Evolutionary conservation across 139 green algal genomes (phyloP).

Genomic region (Chlorella sp.): DNA sequence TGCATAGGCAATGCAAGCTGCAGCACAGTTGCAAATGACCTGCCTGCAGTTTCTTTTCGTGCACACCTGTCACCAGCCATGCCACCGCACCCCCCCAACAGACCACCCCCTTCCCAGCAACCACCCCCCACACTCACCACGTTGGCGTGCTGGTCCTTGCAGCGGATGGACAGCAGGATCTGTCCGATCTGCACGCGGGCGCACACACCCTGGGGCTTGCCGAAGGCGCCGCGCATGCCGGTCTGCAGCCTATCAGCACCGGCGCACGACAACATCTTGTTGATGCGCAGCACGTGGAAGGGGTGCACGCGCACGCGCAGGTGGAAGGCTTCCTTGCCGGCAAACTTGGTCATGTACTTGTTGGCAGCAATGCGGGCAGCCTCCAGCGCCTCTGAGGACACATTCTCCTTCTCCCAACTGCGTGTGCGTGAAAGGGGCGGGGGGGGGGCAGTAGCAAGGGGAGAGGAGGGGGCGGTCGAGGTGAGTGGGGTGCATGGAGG

Average conservation of each 20-base stretch:
- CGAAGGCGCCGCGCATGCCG: conserved; percentile 97
- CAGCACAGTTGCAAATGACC: too few relatives aligned
- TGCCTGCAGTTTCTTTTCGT: too few relatives aligned
- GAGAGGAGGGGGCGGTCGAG: too few relatives aligned
- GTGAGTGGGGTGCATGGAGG: too few relatives aligned
- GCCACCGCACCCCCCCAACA: too few relatives aligned
- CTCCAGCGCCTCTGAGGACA: conserved; percentile 86
- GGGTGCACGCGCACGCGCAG: conserved; percentile 96
- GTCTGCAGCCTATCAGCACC: conserved; percentile 98
- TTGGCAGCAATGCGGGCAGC: conserved; percentile 97
- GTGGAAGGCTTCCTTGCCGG: conserved; percentile 98
- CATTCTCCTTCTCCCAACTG: conserved; percentile 86
- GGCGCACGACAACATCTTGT: conserved; percentile 99
- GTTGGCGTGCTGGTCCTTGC: conserved; percentile 75
- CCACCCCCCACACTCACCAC: conserved; percentile 5
- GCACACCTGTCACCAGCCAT: too few relatives aligned
- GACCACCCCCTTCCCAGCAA: too few relatives aligned
- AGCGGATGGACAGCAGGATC: conserved; percentile 95
- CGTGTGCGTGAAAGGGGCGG: too few relatives aligned
- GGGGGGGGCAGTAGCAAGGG: too few relatives aligned
- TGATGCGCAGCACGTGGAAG: conserved; percentile 99
- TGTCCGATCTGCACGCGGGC: conserved; percentile 95
- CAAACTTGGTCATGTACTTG: conserved; percentile 99
- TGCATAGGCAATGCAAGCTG: background rate
- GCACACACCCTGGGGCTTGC: conserved; percentile 88